phyloP scores from a whole-genome alignment of 495 filamentous ascomycete species.

The Aspergillus sclerotioniger region DNA sequence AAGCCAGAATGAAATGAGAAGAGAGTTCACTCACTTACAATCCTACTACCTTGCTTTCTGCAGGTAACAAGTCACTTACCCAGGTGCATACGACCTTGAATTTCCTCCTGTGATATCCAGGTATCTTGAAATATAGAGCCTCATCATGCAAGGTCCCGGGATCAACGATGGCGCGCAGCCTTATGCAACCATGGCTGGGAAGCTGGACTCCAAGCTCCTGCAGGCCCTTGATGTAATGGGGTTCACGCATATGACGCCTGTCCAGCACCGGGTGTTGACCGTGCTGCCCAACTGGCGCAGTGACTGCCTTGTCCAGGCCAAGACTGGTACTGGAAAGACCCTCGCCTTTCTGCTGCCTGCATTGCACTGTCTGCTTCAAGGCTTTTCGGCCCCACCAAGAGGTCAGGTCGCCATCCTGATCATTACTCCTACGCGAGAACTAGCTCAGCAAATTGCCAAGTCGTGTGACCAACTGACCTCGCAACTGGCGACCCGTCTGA shows the following conservation, averaged over 20 bases:
- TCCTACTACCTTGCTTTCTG: no score
- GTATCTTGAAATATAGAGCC: slow-evolving; percentile 4
- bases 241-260: slow-evolving; percentile 52
- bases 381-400: slow-evolving; percentile 22
- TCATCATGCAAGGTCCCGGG: slow-evolving; percentile 24
- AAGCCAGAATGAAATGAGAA: no score
- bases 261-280: slow-evolving; percentile 54
- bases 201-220: slow-evolving; percentile 46
- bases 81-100: no score
- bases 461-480: slow-evolving; percentile 53
- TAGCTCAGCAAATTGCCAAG: slow-evolving; percentile 65
- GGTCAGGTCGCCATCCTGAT: slow-evolving; percentile 61
- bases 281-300: slow-evolving; percentile 49
- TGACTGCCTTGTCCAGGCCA: slow-evolving; percentile 69
- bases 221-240: slow-evolving; percentile 45
- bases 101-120: no score
- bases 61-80: no score
- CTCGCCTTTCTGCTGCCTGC: slow-evolving; percentile 76
- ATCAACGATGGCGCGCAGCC: slow-evolving; percentile 31
- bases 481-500: slow-evolving; percentile 34
- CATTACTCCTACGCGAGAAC: slow-evolving; percentile 63
- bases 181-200: slow-evolving; percentile 47
- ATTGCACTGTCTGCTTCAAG: slow-evolving; percentile 60
- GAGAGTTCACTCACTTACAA: no score
- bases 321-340: slow-evolving; percentile 85